These are phyloP conservation scores for Dioszegia aurantiaca DNA, from an alignment of 768 basidiomycete genomes.

Conservation along the genomic window DNA sequence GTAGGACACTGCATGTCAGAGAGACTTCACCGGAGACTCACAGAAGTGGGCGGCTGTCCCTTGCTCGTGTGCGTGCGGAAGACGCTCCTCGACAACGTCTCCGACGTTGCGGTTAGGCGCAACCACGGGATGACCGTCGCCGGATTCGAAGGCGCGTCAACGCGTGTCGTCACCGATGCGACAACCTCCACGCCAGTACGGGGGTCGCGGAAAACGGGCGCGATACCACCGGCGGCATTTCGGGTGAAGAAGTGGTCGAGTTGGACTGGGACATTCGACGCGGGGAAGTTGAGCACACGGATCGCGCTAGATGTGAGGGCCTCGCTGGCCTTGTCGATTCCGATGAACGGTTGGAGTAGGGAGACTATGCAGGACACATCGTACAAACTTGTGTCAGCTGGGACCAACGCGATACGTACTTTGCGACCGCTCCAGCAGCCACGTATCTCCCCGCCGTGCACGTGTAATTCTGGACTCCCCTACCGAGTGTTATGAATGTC, in stretches of 20 bases:
- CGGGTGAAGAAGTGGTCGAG: conserved; percentile 38
- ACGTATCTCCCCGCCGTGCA: conserved; percentile 41
- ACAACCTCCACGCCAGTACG: conserved; percentile 18
- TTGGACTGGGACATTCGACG: conserved; percentile 16
- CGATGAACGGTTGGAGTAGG: conserved; percentile 44
- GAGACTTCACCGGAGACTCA: conserved; percentile 26
- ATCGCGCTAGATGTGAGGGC: conserved; percentile 61
- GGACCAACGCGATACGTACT: conserved; percentile 20
- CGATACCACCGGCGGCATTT: conserved; percentile 25
- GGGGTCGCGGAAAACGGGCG: conserved; percentile 26
- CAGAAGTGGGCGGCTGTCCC: conserved; percentile 59
- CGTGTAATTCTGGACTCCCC: conserved; percentile 53
- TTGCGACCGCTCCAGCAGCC: conserved; percentile 39
- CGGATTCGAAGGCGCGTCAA: conserved; percentile 23
- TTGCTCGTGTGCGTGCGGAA: conserved; percentile 60
- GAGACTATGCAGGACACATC: conserved; percentile 57
- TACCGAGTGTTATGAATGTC: conserved; percentile 30
- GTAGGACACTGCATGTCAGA: conserved; percentile 47
- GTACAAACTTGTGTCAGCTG: conserved; percentile 59
- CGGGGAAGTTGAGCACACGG: conserved; percentile 50
- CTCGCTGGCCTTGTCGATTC: conserved; percentile 1
- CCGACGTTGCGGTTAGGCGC: conserved; percentile 56
- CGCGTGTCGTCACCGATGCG: conserved; percentile 11
- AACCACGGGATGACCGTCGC: conserved; percentile 61
- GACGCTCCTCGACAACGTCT: conserved; percentile 58